Percentiles rank a stretch among this genome's conserved stretches.
Conservation (phyloP, 306 rosid genomes). For the Argentina anserina region DNA sequence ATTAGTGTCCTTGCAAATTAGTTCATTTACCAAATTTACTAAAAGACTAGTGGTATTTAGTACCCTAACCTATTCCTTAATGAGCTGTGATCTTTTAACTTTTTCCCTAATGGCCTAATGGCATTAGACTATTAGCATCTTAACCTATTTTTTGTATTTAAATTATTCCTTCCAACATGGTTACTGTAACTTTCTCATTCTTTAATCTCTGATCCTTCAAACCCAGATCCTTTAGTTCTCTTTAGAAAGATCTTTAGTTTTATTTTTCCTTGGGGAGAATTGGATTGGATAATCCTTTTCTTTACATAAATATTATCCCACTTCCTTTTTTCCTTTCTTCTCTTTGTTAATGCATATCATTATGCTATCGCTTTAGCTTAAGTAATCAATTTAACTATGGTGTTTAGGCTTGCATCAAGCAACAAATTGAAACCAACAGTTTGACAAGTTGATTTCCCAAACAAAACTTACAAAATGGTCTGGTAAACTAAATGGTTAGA, state of each 20-base stretch:
- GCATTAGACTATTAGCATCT: background rate
- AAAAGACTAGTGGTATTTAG: background rate
- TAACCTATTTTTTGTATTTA: background rate
- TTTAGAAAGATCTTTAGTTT: background rate
- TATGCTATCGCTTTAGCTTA: background rate
- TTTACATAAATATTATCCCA: background rate
- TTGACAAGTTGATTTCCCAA: too few species aligned
- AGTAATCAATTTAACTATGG: background rate
- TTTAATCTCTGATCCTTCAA: background rate
- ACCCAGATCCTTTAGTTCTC: background rate
- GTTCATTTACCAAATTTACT: background rate
- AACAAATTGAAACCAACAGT: background rate
- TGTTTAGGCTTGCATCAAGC: background rate
- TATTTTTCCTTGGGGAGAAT: background rate
- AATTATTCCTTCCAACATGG: background rate
- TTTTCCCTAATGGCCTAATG: background rate
- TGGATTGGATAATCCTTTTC: background rate
- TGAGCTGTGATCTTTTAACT: background rate
- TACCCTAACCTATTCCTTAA: background rate
- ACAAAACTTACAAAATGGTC: too few species aligned
- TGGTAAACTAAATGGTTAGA: too few species aligned
- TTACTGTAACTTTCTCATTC: constrained; percentile 2
- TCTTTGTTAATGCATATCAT: background rate
- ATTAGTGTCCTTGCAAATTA: background rate
- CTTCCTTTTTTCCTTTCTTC: background rate